Base-by-base conservation (phyloP, 2,329 filamentous ascomycete genomes). In the Didymella arachidicola region DNA sequence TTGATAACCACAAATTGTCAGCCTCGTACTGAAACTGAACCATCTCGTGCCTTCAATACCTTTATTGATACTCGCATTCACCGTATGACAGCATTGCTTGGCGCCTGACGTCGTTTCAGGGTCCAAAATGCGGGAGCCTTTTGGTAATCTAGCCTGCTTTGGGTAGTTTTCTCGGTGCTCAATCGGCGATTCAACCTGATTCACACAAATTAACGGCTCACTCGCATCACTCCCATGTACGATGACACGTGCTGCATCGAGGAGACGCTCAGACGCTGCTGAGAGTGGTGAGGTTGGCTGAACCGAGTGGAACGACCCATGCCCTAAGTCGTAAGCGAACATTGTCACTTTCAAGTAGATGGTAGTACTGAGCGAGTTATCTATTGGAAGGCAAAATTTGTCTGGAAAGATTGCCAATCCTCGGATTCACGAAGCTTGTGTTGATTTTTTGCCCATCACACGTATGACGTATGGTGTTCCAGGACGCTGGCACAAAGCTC, bases 71-170 rank as follows among this genome's bases (percentile, higher is more conserved):
- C 19, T 38, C 32, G 50, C 41, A 41, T 30, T 54, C 42, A 58
- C 29, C 47, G 53, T 65, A 66, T 66, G 66, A 69, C 66, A 65
- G 57, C 61, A 67, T 70, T 29, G 51, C 66, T 69, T 69, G 66
- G 68, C 65, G 49, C 29, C 64, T 71, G 69, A 71, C 69, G 69
- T 71, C 62, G 44, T 30, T 61, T 19, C 60, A 64, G 66, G 66
- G 63, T 66, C 67, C 59, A 46, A 32, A 25, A 26, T 19, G 42
- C 43, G 45, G 52, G 52, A 54, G 43, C 44, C 27, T 7, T 52
- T 38, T 48, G 59, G 55, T 52, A 55, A 27, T 26, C 61, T 57
- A 64, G 42, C 11, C 62, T 45, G 0, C 26, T 56, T 44, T 12
- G 3, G 59, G 53, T 25, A 59, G 12, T 27, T 58, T 53, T 34